Evolutionary conservation across 345 rosid genomes (phyloP), one percentile per base, ranked within the genome.

Genomic region (Populus ilicifolia): DNA sequence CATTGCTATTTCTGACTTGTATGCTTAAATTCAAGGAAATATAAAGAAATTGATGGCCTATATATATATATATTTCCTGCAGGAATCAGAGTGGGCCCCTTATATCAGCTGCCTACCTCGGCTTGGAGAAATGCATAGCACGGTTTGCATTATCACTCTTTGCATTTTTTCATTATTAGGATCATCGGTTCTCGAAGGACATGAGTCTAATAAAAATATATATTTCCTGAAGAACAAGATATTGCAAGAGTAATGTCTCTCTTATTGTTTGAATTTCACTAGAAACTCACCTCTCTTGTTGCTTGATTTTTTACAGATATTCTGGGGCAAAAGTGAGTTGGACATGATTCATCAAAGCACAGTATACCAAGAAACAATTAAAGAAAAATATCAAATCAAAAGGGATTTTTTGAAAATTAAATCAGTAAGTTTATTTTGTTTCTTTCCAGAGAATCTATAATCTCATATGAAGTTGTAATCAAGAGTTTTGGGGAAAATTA

Each of bases 11-110:
- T 66, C 63, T 44, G 27, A 62, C 38, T 61, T 78, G 1, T 4
- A 10, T 69, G 21, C 41, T 70, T 27, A 71, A 35, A 66, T 54
- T 70, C 9, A 8, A 77, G 72, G 54, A 68, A 66, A 56, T 73
- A 52, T 61, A 56, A 18, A 36, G 75, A 27, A 74, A 71, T 48
- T 30, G 74, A 72, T 61, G 46, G 41, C 25, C 11, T 76, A 0
- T 65, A 23, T 72, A 67, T 65, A 23, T 72, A 67, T 71, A n/a
- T 54, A 54, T 67, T 39, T 74, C 69, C 66, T 27, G 80, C 86
- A 90, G 97, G 86, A 85, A 73, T 93, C 93, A 27, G 88, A 84
- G 64, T 93, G 97, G 99, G 80, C 83, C 63, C 94, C 91, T 77
- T 95, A 91, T 75, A 84, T 91, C 25, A 81, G 87, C 73, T 79